Percentiles rank a stretch among this genome's conserved stretches.
Evolutionary conservation across 2,329 filamentous ascomycete species (phyloP).

Genomic region (Penicillium sp.): DNA sequence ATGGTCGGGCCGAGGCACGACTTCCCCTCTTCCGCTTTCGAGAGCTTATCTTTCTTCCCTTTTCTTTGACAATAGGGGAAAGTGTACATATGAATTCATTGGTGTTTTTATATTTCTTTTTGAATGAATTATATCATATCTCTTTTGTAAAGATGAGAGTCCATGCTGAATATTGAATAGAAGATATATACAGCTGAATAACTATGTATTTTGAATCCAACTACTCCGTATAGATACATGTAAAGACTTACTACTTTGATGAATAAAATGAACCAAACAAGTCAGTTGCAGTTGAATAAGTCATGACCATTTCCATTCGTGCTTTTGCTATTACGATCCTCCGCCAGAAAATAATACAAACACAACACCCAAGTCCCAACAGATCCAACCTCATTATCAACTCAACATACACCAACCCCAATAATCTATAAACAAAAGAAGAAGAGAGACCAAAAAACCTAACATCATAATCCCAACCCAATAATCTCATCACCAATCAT

Average conservation of each 20-base stretch:
- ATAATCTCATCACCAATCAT: constrained; percentile 21
- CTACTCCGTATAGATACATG: neutral
- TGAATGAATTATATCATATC: neutral
- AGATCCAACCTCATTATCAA: neutral
- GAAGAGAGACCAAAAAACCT: neutral
- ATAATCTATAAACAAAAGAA: neutral
- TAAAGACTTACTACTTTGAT: neutral
- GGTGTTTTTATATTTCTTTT: neutral
- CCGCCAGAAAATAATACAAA: neutral
- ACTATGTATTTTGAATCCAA: neutral
- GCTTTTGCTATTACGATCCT: neutral
- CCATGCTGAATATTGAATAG: neutral
- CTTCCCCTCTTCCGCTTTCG: neutral
- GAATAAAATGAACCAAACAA: neutral
- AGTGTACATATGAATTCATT: no score
- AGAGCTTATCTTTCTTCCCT: neutral
- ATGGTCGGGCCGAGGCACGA: neutral
- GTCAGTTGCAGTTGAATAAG: neutral
- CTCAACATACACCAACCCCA: neutral
- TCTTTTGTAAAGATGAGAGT: no score
- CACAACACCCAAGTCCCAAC: neutral
- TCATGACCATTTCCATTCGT: neutral
- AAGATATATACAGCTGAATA: neutral
- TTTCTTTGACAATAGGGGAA: no score
- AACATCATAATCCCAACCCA: neutral